A percentile compares a stretch with the other conserved stretches of the same genome.
These are phyloP conservation scores for Artemisia argyi DNA, from an alignment of 129 eudicot genomes.

Conservation along the genomic window DNA sequence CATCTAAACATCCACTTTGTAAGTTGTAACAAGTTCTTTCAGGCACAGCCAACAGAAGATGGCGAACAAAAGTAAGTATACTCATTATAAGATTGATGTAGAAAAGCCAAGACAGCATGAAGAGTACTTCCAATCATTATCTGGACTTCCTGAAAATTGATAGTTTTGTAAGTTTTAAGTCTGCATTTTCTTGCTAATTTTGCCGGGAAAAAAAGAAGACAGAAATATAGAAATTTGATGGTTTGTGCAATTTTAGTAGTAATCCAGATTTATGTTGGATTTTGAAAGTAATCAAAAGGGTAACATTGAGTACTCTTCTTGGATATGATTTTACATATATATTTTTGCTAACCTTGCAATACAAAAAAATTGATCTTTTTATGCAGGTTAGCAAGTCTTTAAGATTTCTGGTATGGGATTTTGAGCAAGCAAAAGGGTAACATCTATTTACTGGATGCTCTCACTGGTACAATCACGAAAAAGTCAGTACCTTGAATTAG, in stretches of 20 bases:
- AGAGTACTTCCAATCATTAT: slow-evolving; percentile 25
- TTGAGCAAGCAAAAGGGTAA: slow-evolving; percentile 20
- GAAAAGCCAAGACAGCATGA: neutral
- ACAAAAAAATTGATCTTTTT: neutral
- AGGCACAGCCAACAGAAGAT: slow-evolving; percentile 11
- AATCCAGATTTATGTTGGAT: slow-evolving; percentile 14
- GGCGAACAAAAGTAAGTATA: neutral
- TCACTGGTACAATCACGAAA: neutral
- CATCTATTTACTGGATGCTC: neutral
- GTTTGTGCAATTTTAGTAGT: slow-evolving; percentile 13
- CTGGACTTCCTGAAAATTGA: slow-evolving; percentile 19
- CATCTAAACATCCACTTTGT: slow-evolving; percentile 25
- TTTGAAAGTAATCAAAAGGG: slow-evolving; percentile 16
- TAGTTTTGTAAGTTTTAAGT: neutral
- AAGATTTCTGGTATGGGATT: slow-evolving; percentile 12
- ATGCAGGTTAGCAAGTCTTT: slow-evolving; percentile 4
- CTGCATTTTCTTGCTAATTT: neutral
- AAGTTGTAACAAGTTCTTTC: slow-evolving; percentile 18
- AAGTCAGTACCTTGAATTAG: slow-evolving; percentile 33
- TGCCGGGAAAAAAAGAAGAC: neutral
- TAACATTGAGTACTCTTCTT: neutral
- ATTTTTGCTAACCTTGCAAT: slow-evolving; percentile 11
- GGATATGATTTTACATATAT: slow-evolving; percentile 10
- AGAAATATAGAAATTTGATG: neutral
- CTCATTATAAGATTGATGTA: neutral